These are phyloP conservation scores for Apostasia ramifera DNA, from an alignment of 106 monocot genomes.

Conservation along the genomic window DNA sequence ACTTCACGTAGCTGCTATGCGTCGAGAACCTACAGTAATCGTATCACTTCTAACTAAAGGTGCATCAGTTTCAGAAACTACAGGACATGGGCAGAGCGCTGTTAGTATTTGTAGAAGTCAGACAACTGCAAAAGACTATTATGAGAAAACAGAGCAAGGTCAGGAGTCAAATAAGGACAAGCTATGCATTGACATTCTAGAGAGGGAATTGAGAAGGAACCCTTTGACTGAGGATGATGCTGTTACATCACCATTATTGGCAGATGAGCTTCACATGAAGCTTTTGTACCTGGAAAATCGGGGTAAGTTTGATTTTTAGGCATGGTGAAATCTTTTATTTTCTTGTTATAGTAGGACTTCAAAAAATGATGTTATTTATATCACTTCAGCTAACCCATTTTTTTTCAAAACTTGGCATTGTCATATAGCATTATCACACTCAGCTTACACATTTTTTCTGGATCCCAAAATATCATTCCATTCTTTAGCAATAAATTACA, in stretches of 20 bases:
- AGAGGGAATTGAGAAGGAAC: conserved; percentile 68
- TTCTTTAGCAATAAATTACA: too few species aligned
- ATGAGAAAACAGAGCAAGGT: conserved; percentile 49
- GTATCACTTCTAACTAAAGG: conserved; percentile 72
- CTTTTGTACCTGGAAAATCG: conserved; percentile 89
- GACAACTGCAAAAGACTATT: conserved; percentile 76
- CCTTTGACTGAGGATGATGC: conserved; percentile 44
- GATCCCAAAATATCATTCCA: too few species aligned
- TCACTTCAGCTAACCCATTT: too few species aligned
- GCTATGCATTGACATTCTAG: conserved; percentile 79
- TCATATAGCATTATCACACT: too few species aligned
- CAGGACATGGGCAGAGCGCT: conserved; percentile 60
- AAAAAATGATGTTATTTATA: too few species aligned
- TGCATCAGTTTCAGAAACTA: conserved; percentile 45
- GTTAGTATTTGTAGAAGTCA: conserved; percentile 70
- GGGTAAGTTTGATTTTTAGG: conserved; percentile 35
- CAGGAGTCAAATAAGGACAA: conserved; percentile 83
- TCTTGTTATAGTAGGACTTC: too few species aligned
- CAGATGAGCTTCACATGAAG: conserved; percentile 69
- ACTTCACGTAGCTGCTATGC: conserved; percentile 81
- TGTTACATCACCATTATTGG: conserved; percentile 50
- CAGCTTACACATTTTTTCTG: too few species aligned
- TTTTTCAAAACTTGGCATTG: too few species aligned
- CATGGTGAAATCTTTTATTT: background rate
- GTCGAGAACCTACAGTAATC: conserved; percentile 72